Conservation (phyloP, 371 early-diverging fungal species). For the Mucor saturninus region DNA sequence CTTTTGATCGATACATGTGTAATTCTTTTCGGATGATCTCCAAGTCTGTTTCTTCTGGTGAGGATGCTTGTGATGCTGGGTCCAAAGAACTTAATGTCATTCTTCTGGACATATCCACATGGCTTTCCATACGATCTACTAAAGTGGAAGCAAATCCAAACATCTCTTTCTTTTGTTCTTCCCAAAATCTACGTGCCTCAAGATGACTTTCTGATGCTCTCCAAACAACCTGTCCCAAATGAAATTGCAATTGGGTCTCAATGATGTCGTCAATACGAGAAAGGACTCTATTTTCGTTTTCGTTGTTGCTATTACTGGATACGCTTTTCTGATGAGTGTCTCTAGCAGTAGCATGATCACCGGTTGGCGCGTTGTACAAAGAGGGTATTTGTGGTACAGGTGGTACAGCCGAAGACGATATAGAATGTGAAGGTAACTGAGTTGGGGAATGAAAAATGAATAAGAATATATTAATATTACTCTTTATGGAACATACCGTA, state of each 20-base stretch:
- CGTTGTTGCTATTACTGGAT: not conserved
- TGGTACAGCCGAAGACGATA: slow-evolving; percentile 20
- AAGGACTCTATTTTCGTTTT: slow-evolving; percentile 2
- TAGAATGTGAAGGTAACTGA: slow-evolving; percentile 25
- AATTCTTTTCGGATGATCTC: slow-evolving; percentile 21
- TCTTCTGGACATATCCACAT: slow-evolving; percentile 13
- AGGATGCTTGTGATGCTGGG: not conserved
- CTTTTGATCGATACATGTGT: slow-evolving; percentile 12
- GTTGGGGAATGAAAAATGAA: no score
- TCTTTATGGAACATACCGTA: slow-evolving; percentile 24
- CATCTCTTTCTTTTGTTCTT: slow-evolving; percentile 47
- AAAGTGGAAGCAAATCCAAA: slow-evolving; percentile 31
- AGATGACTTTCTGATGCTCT: slow-evolving; percentile 40
- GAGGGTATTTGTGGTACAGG: slow-evolving; percentile 28
- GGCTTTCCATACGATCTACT: slow-evolving; percentile 25
- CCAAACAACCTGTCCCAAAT: slow-evolving; percentile 40
- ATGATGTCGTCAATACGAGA: slow-evolving; percentile 32
- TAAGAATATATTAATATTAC: not conserved
- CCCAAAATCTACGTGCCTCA: slow-evolving; percentile 38
- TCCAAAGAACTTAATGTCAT: slow-evolving; percentile 4
- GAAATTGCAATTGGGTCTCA: slow-evolving; percentile 34
- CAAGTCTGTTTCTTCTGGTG: not conserved
- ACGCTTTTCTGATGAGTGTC: not conserved
- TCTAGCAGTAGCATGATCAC: not conserved
- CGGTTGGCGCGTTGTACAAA: not conserved